Evolutionary conservation across 352 stramenopile species (phyloP), one percentile per base, ranked within the genome.

Genomic region (Phytophthora syringae): DNA sequence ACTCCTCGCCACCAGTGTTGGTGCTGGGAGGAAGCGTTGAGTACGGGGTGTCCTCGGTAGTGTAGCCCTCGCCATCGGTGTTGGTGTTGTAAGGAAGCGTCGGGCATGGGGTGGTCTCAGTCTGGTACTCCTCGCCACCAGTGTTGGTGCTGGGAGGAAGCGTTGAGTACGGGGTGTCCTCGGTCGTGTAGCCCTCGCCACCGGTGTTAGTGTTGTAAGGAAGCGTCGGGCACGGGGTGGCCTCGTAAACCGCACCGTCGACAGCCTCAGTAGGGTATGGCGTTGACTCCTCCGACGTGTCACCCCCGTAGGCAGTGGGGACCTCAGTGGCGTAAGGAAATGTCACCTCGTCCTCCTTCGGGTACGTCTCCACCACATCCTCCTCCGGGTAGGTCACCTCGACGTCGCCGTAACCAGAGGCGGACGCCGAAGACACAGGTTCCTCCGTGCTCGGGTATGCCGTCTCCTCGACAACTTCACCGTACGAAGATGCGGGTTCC

Each of bases 301-400:
- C 25, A 36, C 20, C 34, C 4, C 18, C 49, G 32, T 56, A 56
- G 5, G 45, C 13, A 34, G 20, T 25, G 10, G 24, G 4, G 45
- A 36, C n/a, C 37, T 52, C 39, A 20, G 11, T n/a, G 6, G 57
- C 60, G 22, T 65, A 48, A n/a, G 53, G 47, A 30, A 55, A 70
- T 20, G 32, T 57, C 6, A 66, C 49, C 25, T 74, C 60, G n/a
- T 66, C 53, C 2, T 67, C 64, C 21, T 58, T 39, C 24, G 64
- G 48, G 47, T 60, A 68, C 16, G 44, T 34, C 42, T 20, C n/a
- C n/a, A n/a, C 27, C 2, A 66, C 45, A n/a, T 56, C 30, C 6
- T 36, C 20, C 5, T 40, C 50, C 36, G 57, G 64, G 58, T 67
- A 71, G 9, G 63, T 58, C 59, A 69, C 59, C 60, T 69, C 65